Percentiles rank a stretch among this genome's conserved stretches.
These are phyloP conservation scores for Aspergillus texensis DNA, from an alignment of 2,329 filamentous ascomycete species.

Conservation along the genomic window DNA sequence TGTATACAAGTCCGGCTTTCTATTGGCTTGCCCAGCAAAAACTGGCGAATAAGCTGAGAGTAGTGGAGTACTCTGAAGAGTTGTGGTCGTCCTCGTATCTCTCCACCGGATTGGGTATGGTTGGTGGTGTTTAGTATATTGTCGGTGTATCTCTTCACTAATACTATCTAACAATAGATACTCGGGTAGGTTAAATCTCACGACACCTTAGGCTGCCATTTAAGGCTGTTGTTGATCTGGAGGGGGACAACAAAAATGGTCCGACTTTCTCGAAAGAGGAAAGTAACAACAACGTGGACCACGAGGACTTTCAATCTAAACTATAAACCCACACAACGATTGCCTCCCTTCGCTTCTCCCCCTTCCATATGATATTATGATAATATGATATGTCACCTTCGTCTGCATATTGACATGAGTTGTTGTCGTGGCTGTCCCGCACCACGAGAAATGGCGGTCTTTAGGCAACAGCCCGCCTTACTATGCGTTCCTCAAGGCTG, in stretches of 20 bases:
- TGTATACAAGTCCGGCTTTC: background rate
- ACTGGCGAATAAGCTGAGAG: background rate
- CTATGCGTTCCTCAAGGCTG: background rate
- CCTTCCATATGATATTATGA: background rate
- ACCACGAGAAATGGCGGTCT: background rate
- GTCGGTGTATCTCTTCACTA: background rate
- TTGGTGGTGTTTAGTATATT: background rate
- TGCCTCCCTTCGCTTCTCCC: background rate
- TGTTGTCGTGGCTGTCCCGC: background rate
- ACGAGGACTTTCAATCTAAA: background rate
- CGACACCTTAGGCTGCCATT: background rate
- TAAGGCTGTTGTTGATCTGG: background rate
- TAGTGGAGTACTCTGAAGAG: background rate
- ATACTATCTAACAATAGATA: background rate
- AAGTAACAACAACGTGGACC: background rate
- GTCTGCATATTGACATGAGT: background rate
- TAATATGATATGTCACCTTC: constrained; percentile 1
- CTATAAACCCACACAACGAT: background rate
- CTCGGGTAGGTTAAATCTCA: too few relatives aligned
- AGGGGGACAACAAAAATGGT: background rate
- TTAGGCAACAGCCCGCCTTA: background rate
- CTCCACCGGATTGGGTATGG: background rate
- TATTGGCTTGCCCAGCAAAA: background rate
- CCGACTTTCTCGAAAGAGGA: background rate
- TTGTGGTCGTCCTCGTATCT: background rate